A percentile compares a stretch with the other conserved stretches of the same genome.
These are phyloP conservation scores for Tricholoma sp. DNA, from an alignment of 768 basidiomycete species.

Conservation along the genomic window DNA sequence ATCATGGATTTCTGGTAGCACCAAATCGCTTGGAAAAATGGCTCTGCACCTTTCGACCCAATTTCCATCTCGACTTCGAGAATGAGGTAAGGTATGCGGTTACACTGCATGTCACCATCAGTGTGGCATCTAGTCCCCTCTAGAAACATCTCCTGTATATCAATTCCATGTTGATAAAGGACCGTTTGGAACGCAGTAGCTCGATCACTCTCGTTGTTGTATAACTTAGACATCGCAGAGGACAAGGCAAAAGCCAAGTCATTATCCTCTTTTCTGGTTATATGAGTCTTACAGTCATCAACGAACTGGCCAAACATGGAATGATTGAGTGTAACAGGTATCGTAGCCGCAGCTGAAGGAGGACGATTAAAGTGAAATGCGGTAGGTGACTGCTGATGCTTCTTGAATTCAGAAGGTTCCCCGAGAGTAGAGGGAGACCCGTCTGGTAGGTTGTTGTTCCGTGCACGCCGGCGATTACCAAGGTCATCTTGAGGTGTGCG, in stretches of 20 bases:
- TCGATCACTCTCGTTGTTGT: slow-evolving; percentile 10
- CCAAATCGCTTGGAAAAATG: slow-evolving; percentile 17
- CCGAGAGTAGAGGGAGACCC: not conserved
- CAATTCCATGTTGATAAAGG: slow-evolving; percentile 1
- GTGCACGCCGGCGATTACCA: not conserved
- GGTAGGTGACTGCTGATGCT: not conserved
- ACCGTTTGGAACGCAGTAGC: not conserved
- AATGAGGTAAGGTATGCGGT: slow-evolving; percentile 12
- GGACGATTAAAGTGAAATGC: not conserved
- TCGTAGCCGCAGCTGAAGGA: not conserved
- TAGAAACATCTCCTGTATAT: not conserved
- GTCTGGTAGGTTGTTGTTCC: not conserved
- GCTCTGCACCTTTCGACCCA: slow-evolving; percentile 15
- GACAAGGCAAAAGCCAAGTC: slow-evolving; percentile 12
- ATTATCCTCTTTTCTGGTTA: slow-evolving; percentile 19
- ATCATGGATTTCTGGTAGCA: slow-evolving; percentile 18
- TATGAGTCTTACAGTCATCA: slow-evolving; percentile 17
- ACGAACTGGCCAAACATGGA: slow-evolving; percentile 21
- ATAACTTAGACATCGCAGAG: slow-evolving; percentile 17
- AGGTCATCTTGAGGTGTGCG: not conserved
- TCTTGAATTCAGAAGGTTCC: not conserved
- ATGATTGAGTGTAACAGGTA: slow-evolving; percentile 10
- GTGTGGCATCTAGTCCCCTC: slow-evolving; percentile 6
- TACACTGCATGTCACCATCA: slow-evolving; percentile 12
- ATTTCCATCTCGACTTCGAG: slow-evolving; percentile 18